Conservation (phyloP, 2,329 filamentous ascomycete species). For the Fusarium acutatum region DNA sequence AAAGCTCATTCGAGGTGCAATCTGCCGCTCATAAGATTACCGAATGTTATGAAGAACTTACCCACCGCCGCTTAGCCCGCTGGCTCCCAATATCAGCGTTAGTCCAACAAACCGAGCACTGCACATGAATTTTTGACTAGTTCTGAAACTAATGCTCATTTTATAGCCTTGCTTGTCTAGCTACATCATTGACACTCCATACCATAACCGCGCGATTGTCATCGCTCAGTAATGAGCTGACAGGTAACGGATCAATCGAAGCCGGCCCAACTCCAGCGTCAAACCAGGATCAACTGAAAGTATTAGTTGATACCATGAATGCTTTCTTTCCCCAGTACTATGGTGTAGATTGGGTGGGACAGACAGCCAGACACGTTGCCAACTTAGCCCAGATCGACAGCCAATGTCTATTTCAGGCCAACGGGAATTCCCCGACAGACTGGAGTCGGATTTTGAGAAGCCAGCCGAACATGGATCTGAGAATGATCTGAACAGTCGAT, state of each 20-base stretch:
- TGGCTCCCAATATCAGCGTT: neutral
- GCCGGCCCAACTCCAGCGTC: neutral
- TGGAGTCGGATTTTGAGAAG: neutral
- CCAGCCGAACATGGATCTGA: neutral
- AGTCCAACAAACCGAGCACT: neutral
- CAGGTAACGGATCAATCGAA: neutral
- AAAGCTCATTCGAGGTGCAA: neutral
- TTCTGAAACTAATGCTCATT: neutral
- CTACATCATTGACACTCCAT: neutral
- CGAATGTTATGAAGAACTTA: neutral
- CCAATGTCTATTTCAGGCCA: neutral
- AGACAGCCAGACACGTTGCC: neutral
- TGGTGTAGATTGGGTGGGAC: neutral
- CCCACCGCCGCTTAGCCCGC: neutral
- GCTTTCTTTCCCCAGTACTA: neutral
- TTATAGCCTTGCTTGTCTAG: neutral
- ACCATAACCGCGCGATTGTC: neutral
- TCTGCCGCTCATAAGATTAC: neutral
- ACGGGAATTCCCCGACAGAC: neutral
- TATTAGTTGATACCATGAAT: neutral
- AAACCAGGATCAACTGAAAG: neutral
- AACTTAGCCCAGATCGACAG: neutral
- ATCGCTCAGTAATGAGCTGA: neutral
- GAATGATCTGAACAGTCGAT: neutral
- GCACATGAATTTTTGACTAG: fast-evolving